These are phyloP conservation scores for Sphenostylis stenocarpa DNA, from an alignment of 306 rosid species.

Conservation along the genomic window DNA sequence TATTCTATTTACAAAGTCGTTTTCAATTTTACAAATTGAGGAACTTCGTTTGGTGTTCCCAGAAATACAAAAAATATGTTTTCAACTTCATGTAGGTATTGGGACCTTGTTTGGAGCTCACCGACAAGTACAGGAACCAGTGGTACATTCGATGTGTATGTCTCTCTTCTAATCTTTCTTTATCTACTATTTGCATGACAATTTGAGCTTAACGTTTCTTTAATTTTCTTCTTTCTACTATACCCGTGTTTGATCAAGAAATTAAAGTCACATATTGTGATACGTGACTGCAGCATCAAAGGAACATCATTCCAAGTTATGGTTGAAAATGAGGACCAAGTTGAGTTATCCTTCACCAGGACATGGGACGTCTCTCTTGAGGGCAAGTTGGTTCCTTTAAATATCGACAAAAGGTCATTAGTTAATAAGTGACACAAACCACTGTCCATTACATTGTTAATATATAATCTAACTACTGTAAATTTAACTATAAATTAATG, in stretches of 20 bases:
- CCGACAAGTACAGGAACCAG: conserved; percentile 46
- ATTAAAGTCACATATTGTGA: neutral
- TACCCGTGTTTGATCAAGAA: neutral
- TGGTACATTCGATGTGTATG: conserved; percentile 82
- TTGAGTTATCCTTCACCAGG: conserved; percentile 84
- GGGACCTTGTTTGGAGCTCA: conserved; percentile 93
- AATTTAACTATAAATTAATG: neutral
- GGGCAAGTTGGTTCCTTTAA: conserved; percentile 67
- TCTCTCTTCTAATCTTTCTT: neutral
- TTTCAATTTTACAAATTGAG: neutral
- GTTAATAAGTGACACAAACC: neutral
- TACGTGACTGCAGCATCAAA: conserved; percentile 56
- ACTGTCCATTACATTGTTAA: neutral
- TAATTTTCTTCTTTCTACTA: neutral
- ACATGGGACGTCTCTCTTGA: conserved; percentile 64
- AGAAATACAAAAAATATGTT: neutral
- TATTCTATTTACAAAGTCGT: neutral
- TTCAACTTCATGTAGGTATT: conserved; percentile 52
- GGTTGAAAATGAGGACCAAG: conserved; percentile 74
- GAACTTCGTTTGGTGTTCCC: neutral
- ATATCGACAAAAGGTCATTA: conserved; percentile 82
- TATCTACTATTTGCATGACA: conserved; percentile 10
- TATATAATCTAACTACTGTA: neutral
- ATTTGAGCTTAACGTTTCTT: neutral
- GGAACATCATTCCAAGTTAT: conserved; percentile 62